Percentiles rank a stretch among this genome's conserved stretches.
Evolutionary conservation across 1,139 yeast species (phyloP).

Genomic region (Debaryomyces subglobosus): DNA sequence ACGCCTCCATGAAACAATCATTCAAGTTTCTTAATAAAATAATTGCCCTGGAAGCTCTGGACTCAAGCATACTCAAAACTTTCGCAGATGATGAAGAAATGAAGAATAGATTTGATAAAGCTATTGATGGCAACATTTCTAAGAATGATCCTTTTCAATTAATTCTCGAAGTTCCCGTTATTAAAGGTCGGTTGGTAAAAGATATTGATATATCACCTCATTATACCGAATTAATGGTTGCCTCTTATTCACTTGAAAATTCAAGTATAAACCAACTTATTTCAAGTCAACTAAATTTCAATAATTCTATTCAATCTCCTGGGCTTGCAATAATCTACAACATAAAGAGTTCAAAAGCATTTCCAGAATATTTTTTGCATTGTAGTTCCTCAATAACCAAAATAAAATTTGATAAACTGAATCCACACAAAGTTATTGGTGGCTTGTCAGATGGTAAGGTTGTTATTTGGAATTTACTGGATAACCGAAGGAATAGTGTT

Average conservation of each 20-base stretch:
- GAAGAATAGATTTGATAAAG: neutral
- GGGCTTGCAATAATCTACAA: constrained; percentile 44
- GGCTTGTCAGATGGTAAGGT: constrained; percentile 42
- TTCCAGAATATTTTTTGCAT: constrained; percentile 55
- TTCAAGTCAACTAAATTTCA: neutral
- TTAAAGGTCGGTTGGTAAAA: constrained; percentile 30
- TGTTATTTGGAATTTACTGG: constrained; percentile 42
- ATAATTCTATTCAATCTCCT: constrained; percentile 20
- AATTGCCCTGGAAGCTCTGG: constrained; percentile 14
- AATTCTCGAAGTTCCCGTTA: neutral
- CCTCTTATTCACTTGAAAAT: constrained; percentile 25
- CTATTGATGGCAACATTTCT: neutral
- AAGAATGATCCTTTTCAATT: constrained; percentile 3
- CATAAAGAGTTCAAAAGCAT: constrained; percentile 17
- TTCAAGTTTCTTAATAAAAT: constrained; percentile 21
- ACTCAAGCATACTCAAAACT: constrained; percentile 14
- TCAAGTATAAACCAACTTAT: neutral
- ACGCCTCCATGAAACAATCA: constrained; percentile 20
- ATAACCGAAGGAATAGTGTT: constrained; percentile 13
- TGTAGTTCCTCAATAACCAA: constrained; percentile 46
- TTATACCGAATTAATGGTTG: constrained; percentile 45
- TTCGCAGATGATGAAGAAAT: constrained; percentile 12
- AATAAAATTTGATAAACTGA: constrained; percentile 40
- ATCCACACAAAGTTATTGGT: constrained; percentile 34
- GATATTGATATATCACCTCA: constrained; percentile 46